Evolutionary conservation across 2,329 filamentous ascomycete genomes (phyloP), one percentile per base, ranked within the genome.

Genomic region (Colletotrichum euphorbiae): DNA sequence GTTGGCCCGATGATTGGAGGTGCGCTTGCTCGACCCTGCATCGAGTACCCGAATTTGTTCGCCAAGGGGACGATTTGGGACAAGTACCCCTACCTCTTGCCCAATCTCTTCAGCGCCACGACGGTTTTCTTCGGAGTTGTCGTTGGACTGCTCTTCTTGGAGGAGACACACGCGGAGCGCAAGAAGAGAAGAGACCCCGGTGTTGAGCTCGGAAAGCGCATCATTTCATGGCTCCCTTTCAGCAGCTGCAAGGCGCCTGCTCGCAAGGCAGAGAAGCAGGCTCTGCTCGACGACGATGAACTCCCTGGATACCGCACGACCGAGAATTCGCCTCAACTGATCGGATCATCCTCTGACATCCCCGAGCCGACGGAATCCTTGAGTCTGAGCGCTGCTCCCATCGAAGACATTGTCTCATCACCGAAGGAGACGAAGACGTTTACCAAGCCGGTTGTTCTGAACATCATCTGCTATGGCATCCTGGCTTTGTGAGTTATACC

Each of bases 1-100:
- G 85, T 98, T 73, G 96, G 96, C 38, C 94, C 95, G 54, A 92
- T 93, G 77, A 91, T 98, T 76, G 96, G 96, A 75, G 96, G 96
- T 74, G 89, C 93, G 66, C 86, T 99, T 57, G 95, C 96, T 57
- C 89, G 93, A 74, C 96, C 96, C 19, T 96, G 93, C 75, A 85
- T 90, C 71, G 94, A 89, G 77, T 96, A 96, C 76, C 94, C 95
- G 12, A 81, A 80, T 61, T 73, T 93, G 38, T 98, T 98, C 76
- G 77, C 84, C 11, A 83, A 84, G 17, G 92, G 89, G 69, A 91
- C 91, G 13, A 87, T 98, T 67, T 97, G 96, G 85, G 93, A 95
- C 62, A 84, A 82, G 43, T 98, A 91, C 77, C 96, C 96, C 0
- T 99, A 97, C 79, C 87, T 98, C 43, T 86, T 98, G 56, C 94